Evolutionary conservation across 768 basidiomycete species (phyloP).

Genomic region (Russula earlei): DNA sequence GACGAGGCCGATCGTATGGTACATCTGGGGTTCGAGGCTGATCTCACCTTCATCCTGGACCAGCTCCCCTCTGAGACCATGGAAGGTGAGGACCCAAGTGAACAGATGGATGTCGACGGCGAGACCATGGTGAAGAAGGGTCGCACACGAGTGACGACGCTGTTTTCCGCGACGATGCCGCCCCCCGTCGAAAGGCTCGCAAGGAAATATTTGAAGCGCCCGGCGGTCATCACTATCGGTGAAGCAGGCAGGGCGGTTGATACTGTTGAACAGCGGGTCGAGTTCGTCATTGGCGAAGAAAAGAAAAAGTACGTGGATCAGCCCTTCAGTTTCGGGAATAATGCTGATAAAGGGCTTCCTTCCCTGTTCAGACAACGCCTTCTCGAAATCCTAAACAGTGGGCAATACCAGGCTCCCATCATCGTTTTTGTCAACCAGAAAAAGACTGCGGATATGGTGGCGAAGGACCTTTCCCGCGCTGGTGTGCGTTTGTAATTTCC

Average conservation of each 20-base stretch:
- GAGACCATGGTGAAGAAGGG: conserved; percentile 59
- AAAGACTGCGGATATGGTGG: conserved; percentile 97
- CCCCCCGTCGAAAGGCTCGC: conserved; percentile 92
- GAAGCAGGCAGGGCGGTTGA: conserved; percentile 97
- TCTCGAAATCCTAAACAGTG: conserved; percentile 88
- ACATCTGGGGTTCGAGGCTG: conserved; percentile 90
- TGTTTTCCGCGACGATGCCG: conserved; percentile 99
- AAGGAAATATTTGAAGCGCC: conserved; percentile 85
- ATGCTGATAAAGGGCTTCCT: neutral
- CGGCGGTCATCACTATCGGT: conserved; percentile 95
- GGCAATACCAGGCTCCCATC: conserved; percentile 77
- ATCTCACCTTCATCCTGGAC: conserved; percentile 91
- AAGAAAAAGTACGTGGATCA: conserved; percentile 95
- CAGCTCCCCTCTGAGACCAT: conserved; percentile 80
- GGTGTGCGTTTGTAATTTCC: conserved; percentile 46
- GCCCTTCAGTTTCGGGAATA: too few relatives aligned
- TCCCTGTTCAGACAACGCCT: conserved; percentile 52
- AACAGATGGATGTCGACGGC: conserved; percentile 73
- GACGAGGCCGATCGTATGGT: conserved; percentile 99
- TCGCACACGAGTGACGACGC: conserved; percentile 82
- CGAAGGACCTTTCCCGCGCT: conserved; percentile 84
- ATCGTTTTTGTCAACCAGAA: conserved; percentile 99
- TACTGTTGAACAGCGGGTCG: conserved; percentile 93
- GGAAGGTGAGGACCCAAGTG: conserved; percentile 72
- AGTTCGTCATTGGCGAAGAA: conserved; percentile 87